Percentiles rank a stretch among this genome's conserved stretches.
phyloP scores from a whole-genome alignment of 345 rosid species.

The Hibiscus mutabilis region DNA sequence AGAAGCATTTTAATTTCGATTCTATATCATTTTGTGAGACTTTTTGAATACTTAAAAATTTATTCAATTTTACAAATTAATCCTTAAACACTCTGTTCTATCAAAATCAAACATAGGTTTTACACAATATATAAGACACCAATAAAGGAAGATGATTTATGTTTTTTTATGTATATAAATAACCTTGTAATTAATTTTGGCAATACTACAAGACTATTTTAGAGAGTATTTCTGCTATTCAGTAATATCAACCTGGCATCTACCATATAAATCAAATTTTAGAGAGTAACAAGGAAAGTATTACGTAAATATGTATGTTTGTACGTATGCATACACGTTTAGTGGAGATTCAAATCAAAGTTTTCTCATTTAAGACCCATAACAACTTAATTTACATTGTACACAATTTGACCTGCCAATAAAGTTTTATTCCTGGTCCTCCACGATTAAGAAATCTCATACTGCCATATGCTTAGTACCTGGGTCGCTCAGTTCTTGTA shows the following conservation, averaged over 20 bases:
- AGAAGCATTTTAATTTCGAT: too few relatives aligned
- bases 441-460: constrained; percentile 6
- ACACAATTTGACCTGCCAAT: constrained; percentile 11
- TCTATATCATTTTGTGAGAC: too few relatives aligned
- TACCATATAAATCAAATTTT: not conserved
- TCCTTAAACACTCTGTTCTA: too few relatives aligned
- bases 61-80: too few relatives aligned
- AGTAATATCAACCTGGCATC: not conserved
- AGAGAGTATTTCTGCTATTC: not conserved
- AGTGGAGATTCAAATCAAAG: constrained; percentile 15
- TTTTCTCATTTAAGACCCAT: constrained; percentile 15
- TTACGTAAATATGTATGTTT: constrained; percentile 4
- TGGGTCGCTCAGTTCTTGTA: constrained; percentile 61
- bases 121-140: too few relatives aligned
- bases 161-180: too few relatives aligned
- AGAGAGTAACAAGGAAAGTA: not conserved
- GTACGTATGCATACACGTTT: constrained; percentile 12
- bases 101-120: too few relatives aligned
- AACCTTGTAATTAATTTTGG: too few relatives aligned
- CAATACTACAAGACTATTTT: too few relatives aligned
- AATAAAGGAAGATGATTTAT: too few relatives aligned
- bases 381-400: constrained; percentile 15
- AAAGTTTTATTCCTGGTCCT: not conserved
- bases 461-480: constrained; percentile 14
- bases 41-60: too few relatives aligned